phyloP scores from a whole-genome alignment of 805 yeast genomes.

The Candida sithepensis region DNA sequence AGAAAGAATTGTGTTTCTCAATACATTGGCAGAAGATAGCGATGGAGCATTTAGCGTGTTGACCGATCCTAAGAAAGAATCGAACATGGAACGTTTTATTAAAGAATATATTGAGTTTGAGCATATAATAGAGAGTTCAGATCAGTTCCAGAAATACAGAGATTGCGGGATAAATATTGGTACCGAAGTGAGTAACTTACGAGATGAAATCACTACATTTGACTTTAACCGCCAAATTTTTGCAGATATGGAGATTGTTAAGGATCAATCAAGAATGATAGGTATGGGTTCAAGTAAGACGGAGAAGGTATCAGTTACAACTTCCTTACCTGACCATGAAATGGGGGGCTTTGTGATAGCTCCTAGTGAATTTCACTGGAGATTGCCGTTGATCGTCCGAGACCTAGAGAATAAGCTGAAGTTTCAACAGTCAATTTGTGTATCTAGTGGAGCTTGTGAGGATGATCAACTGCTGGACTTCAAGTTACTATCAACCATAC shows the following conservation, averaged over 20 bases:
- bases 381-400: not conserved
- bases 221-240: not conserved
- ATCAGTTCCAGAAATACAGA: not conserved
- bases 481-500: conserved; percentile 7
- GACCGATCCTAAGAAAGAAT: not conserved
- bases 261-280: conserved; percentile 7
- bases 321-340: not conserved
- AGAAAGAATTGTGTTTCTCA: conserved; percentile 28
- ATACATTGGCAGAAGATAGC: conserved; percentile 11
- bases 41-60: conserved; percentile 20
- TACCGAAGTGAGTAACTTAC: conserved; percentile 10
- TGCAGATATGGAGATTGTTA: conserved; percentile 1
- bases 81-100: conserved; percentile 7
- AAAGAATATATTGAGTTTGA: conserved; percentile 9
- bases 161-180: conserved; percentile 11
- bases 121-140: not conserved
- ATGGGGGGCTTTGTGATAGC: not conserved
- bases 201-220: conserved; percentile 2
- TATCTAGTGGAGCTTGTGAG: not conserved
- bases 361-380: not conserved
- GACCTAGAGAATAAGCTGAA: not conserved
- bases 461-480: conserved; percentile 4
- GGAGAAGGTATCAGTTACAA: not conserved
- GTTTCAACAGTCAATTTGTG: not conserved
- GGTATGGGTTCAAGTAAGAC: not conserved